A percentile compares a stretch with the other conserved stretches of the same genome.
These are phyloP conservation scores for Microsporum ferrugineum DNA, from an alignment of 2,329 filamentous ascomycete genomes.

Conservation along the genomic window DNA sequence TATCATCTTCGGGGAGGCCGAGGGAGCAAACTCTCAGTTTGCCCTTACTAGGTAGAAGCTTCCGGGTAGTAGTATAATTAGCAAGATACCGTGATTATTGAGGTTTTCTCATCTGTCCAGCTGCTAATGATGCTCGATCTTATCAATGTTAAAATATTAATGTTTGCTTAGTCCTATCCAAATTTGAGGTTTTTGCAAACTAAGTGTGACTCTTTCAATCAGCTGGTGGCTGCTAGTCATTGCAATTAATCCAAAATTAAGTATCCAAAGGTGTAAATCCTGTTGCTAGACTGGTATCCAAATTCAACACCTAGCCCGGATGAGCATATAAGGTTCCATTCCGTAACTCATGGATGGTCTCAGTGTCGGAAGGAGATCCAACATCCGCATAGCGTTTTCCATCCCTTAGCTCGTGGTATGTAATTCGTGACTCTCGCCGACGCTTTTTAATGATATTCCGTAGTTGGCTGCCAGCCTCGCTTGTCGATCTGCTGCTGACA, in stretches of 20 bases:
- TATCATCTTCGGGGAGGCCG: too few species aligned
- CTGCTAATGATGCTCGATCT: too few species aligned
- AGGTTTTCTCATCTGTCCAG: too few species aligned
- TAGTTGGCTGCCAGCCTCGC: constrained; percentile 13
- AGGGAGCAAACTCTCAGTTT: too few species aligned
- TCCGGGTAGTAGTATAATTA: too few species aligned
- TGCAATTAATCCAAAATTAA: not conserved
- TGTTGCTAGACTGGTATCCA: not conserved
- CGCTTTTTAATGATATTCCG: constrained; percentile 12
- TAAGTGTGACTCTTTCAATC: too few species aligned
- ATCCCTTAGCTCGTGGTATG: constrained; percentile 34
- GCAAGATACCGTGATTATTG: too few species aligned
- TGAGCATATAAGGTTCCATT: constrained; percentile 35
- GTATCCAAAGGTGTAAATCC: not conserved
- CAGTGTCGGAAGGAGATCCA: constrained; percentile 27
- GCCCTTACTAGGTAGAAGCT: too few species aligned
- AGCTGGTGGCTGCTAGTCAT: too few species aligned
- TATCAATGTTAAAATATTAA: too few species aligned
- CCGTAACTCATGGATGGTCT: constrained; percentile 33
- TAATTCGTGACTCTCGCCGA: constrained; percentile 23
- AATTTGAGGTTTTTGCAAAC: too few species aligned
- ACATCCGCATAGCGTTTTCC: constrained; percentile 33
- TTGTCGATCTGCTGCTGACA: constrained; percentile 25
- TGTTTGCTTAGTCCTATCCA: not conserved
- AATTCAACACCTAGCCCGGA: constrained; percentile 1